Conservation (phyloP, 108 stramenopile species). For the Seminavis robusta region DNA sequence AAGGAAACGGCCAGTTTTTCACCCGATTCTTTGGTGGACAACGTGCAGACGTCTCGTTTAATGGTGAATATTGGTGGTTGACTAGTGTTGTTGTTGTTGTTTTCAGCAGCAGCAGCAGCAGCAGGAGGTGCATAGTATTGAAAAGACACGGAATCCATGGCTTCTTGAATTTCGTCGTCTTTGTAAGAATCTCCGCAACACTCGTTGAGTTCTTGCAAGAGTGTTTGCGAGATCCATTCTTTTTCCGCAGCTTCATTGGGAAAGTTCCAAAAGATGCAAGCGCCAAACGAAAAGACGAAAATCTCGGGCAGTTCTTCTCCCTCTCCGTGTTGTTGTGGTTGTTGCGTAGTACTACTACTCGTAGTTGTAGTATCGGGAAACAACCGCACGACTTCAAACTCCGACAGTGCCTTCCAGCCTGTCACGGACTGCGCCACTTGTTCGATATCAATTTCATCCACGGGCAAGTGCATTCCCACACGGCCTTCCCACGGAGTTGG, state of each 20-base stretch:
- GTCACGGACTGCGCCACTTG: constrained; percentile 22
- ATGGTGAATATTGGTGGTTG: too few species aligned
- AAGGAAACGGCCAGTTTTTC: constrained; percentile 48
- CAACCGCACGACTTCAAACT: constrained; percentile 40
- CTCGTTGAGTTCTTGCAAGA: constrained; percentile 20
- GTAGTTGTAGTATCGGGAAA: too few species aligned
- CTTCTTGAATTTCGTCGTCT: constrained; percentile 30
- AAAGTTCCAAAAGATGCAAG: constrained; percentile 50
- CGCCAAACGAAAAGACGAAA: constrained; percentile 41
- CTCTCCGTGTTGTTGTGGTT: too few species aligned
- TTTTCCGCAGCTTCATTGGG: constrained; percentile 18
- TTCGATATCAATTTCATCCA: constrained; percentile 40
- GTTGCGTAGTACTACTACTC: too few species aligned
- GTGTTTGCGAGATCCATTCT: constrained; percentile 32
- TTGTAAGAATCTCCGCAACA: constrained; percentile 29
- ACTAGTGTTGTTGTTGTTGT: too few species aligned
- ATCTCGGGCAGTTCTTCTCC: constrained; percentile 50
- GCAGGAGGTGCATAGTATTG: constrained; percentile 28
- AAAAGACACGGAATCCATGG: constrained; percentile 44
- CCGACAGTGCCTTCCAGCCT: constrained; percentile 35
- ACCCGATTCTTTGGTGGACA: constrained; percentile 42
- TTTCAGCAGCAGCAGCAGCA: too few species aligned
- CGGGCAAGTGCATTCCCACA: constrained; percentile 36
- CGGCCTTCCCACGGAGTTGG: constrained; percentile 42
- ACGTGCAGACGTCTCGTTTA: constrained; percentile 36